Percentiles rank a stretch among this genome's conserved stretches.
These are phyloP conservation scores for Naganishia friedmannii DNA, from an alignment of 768 basidiomycete genomes.

Conservation along the genomic window DNA sequence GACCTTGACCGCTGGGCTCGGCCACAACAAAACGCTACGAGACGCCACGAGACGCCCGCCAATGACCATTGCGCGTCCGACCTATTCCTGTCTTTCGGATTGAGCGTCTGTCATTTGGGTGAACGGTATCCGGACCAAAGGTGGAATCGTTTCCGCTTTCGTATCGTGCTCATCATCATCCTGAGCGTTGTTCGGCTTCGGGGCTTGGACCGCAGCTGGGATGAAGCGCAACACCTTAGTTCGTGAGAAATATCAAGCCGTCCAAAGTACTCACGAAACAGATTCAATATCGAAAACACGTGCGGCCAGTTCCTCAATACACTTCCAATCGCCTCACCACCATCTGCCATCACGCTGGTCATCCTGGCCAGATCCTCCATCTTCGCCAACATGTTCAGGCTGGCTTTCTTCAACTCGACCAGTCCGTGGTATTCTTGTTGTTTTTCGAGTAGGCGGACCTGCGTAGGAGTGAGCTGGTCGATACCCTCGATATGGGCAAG, in stretches of 20 bases:
- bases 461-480: slow-evolving; percentile 38
- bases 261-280: slow-evolving; percentile 45
- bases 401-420: slow-evolving; percentile 46
- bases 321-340: slow-evolving; percentile 52
- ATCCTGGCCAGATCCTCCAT: slow-evolving; percentile 51
- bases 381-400: slow-evolving; percentile 41
- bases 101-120: slow-evolving; percentile 6
- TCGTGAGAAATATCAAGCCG: neutral
- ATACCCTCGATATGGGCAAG: slow-evolving; percentile 22
- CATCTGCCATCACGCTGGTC: slow-evolving; percentile 53
- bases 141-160: slow-evolving; percentile 7
- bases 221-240: neutral
- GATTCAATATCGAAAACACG: slow-evolving; percentile 51
- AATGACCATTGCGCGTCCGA: neutral
- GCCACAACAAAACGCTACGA: neutral
- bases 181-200: neutral
- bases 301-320: slow-evolving; percentile 54
- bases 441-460: slow-evolving; percentile 49
- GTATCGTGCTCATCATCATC: slow-evolving; percentile 11
- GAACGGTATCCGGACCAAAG: slow-evolving; percentile 18
- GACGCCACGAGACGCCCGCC: neutral
- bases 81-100: neutral
- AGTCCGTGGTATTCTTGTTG: slow-evolving; percentile 53
- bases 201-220: slow-evolving; percentile 13
- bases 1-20: neutral